Evolutionary conservation across 2,329 filamentous ascomycete species (phyloP).

Genomic region (Aureobasidium lini): DNA sequence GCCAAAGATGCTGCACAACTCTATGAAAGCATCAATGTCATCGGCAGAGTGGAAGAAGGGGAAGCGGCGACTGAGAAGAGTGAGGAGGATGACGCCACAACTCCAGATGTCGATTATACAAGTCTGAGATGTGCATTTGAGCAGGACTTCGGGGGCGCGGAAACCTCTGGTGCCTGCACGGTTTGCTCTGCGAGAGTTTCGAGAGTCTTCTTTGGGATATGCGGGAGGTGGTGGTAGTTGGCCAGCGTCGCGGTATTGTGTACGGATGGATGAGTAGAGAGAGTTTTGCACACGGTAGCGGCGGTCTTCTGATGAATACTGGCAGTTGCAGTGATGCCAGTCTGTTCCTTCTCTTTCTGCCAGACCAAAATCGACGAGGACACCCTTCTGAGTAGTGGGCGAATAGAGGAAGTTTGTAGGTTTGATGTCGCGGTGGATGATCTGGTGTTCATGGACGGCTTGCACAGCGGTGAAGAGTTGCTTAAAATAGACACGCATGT

Average conservation of each 20-base stretch:
- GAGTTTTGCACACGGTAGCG: conserved; percentile 49
- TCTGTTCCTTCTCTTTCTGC: conserved; percentile 70
- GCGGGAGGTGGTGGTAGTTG: conserved; percentile 41
- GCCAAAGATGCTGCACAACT: conserved; percentile 94
- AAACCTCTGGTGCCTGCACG: conserved; percentile 92
- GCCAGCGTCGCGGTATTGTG: conserved; percentile 17
- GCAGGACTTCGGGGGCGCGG: conserved; percentile 88
- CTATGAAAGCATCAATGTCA: conserved; percentile 94
- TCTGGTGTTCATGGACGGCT: conserved; percentile 73
- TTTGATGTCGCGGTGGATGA: conserved; percentile 94
- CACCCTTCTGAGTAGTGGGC: conserved; percentile 68
- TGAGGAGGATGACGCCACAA: conserved; percentile 93
- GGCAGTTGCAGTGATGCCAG: conserved; percentile 73
- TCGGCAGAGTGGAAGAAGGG: conserved; percentile 99
- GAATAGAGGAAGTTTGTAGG: conserved; percentile 97
- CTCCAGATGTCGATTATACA: conserved; percentile 95
- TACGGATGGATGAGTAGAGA: conserved; percentile 40
- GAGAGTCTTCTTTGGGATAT: conserved; percentile 83
- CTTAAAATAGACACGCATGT: conserved; percentile 84
- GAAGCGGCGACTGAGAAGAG: conserved; percentile 82
- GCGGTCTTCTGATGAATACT: conserved; percentile 55
- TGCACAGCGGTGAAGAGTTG: conserved; percentile 79
- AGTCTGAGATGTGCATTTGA: conserved; percentile 94
- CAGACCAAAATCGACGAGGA: conserved; percentile 97
- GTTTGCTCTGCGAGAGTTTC: conserved; percentile 84